Conservation (phyloP, 164 flowering plant genomes). For the Tetrastigma voinierianum region DNA sequence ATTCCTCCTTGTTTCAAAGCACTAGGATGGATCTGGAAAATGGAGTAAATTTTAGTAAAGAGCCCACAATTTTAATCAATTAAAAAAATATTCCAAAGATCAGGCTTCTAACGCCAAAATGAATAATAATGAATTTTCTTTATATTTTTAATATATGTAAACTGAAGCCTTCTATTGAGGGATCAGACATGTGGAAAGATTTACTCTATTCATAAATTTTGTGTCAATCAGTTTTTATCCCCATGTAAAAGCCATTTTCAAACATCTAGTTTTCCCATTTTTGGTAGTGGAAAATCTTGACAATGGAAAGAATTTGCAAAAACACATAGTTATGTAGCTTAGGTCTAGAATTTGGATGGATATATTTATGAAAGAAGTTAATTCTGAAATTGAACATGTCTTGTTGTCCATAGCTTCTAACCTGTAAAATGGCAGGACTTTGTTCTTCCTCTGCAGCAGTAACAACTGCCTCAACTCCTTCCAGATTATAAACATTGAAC, state of each 20-base stretch:
- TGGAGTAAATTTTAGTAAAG: not conserved
- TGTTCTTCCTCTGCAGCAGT: constrained; percentile 94
- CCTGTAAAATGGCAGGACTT: constrained; percentile 98
- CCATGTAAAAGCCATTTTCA: no score
- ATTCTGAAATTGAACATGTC: not conserved
- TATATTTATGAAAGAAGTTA: not conserved
- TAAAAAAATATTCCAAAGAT: not conserved
- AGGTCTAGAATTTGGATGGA: not conserved
- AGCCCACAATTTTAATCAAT: not conserved
- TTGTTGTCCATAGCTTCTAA: constrained; percentile 20
- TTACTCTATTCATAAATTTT: no score
- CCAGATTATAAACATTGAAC: constrained; percentile 94
- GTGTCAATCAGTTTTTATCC: no score
- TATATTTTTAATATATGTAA: not conserved
- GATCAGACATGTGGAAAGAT: no score
- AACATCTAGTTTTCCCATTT: not conserved
- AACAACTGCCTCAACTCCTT: constrained; percentile 93
- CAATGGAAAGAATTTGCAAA: not conserved
- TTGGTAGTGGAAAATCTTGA: not conserved
- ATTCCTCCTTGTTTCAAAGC: constrained; percentile 85
- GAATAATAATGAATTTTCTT: not conserved
- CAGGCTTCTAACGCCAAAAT: not conserved
- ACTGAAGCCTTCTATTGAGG: no score
- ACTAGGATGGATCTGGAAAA: constrained; percentile 90
- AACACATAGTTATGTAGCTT: no score